Conservation (phyloP, 2,329 filamentous ascomycete genomes). For the Furcasterigmium sp. region DNA sequence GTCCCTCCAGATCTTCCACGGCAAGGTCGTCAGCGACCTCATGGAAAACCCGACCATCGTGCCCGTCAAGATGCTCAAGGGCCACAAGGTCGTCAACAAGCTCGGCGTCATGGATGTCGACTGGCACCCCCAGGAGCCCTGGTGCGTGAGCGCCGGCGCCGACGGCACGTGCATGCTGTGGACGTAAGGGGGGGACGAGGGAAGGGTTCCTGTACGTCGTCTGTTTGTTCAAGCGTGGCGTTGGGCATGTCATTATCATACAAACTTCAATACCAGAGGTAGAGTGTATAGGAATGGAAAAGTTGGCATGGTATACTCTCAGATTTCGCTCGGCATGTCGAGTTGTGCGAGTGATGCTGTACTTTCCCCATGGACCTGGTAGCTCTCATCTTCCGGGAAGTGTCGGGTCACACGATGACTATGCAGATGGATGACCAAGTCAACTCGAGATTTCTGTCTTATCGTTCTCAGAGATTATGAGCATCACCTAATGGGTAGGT, state of each 20-base stretch:
- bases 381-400: too few relatives aligned
- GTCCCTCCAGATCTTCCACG: conserved; percentile 92
- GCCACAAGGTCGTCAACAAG: conserved; percentile 80
- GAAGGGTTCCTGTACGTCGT: background rate
- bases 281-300: background rate
- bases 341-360: too few relatives aligned
- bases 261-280: background rate
- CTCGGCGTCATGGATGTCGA: conserved; percentile 90
- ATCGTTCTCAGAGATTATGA: too few relatives aligned
- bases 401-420: too few relatives aligned
- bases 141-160: conserved; percentile 89
- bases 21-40: conserved; percentile 87
- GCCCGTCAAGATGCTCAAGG: conserved; percentile 86
- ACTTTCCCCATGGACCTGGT: too few relatives aligned
- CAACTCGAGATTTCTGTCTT: too few relatives aligned
- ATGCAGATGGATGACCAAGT: too few relatives aligned
- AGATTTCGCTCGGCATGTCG: background rate
- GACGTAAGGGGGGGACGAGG: conserved; percentile 44
- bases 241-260: background rate
- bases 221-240: conserved; percentile 1
- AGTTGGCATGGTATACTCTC: background rate
- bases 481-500: too few relatives aligned
- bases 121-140: conserved; percentile 92
- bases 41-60: conserved; percentile 97
- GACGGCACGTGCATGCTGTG: conserved; percentile 91